Base-by-base conservation (phyloP, 2,329 filamentous ascomycete genomes). In the Fusarium buxicola region DNA sequence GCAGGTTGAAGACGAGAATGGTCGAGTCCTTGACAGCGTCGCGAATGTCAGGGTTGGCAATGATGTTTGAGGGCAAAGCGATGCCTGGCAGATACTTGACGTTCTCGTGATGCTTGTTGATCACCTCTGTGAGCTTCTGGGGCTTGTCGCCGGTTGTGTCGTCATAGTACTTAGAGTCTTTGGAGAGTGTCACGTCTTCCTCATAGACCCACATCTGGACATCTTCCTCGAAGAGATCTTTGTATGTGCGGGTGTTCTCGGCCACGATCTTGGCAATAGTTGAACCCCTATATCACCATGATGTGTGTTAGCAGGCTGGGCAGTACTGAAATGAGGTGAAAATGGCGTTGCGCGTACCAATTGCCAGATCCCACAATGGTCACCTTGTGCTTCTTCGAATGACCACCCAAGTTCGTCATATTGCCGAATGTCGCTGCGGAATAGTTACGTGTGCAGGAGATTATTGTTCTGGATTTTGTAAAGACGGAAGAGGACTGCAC, bases 141-240 rank as follows among this genome's bases (percentile, higher is more conserved):
- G 90, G 86, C 63, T 87, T 82, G 63, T 86, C 84, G 72, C 85
- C 84, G 32, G 85, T 82, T 56, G 83, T 78, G 16, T 84, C 73
- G 70, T 91, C 84, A 82, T 92, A 93, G 79, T 92, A 85, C 68
- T 86, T 87, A 44, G 91, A 94, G 63, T 85, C 83, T 70, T 89
- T 84, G 11, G 91, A 80, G 36, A 97, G 82, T 51, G 86, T 85
- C 64, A 97, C 89, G 21, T 96, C 86, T 78, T 99, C 95, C 79
- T 99, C 95, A 75, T 88, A 97, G 73, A 99, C 96, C 95, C 95
- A 99, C 95, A 99, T 98, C 79, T 96, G 92, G 48, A 99, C 93
- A 61, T 92, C 83, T 75, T 89, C 82, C 73, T 98, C 92, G 75
- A 98, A 99, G 39, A 97, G 74, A 27, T 92, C 85, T 9, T 88